Percentiles rank a stretch among this genome's conserved stretches.
These are phyloP conservation scores for Phytophthora quininea DNA, from an alignment of 352 stramenopile species.

Conservation along the genomic window DNA sequence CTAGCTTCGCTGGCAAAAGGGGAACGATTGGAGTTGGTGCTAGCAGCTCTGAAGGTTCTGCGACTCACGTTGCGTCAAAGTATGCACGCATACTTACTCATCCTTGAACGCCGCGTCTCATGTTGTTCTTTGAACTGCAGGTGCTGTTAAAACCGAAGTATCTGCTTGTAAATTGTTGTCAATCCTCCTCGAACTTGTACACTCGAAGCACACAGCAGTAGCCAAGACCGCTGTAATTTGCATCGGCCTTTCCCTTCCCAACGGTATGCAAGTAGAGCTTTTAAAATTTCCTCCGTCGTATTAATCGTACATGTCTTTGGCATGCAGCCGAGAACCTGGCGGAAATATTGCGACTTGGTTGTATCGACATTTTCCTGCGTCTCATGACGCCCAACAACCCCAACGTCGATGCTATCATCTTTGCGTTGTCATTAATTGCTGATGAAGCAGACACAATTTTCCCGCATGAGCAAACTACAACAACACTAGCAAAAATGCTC, in stretches of 20 bases:
- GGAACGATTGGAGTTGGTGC: slow-evolving; percentile 38
- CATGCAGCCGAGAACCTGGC: slow-evolving; percentile 57
- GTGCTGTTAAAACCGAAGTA: slow-evolving; percentile 44
- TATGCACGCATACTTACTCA: slow-evolving; percentile 16
- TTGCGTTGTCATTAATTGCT: slow-evolving; percentile 62
- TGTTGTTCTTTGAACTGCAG: slow-evolving; percentile 17
- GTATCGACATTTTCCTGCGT: slow-evolving; percentile 61
- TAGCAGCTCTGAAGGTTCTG: slow-evolving; percentile 60
- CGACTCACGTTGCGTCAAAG: slow-evolving; percentile 53
- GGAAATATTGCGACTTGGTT: slow-evolving; percentile 56
- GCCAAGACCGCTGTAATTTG: slow-evolving; percentile 58
- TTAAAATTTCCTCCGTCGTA: too few relatives aligned
- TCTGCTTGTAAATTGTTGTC: slow-evolving; percentile 39
- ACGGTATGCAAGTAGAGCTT: slow-evolving; percentile 34
- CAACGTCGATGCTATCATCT: slow-evolving; percentile 55
- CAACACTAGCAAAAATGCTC: slow-evolving; percentile 44
- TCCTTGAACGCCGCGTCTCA: not conserved
- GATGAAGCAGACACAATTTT: slow-evolving; percentile 62
- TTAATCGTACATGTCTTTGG: not conserved
- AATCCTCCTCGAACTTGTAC: slow-evolving; percentile 48
- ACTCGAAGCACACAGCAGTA: slow-evolving; percentile 43
- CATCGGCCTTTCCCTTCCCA: slow-evolving; percentile 61
- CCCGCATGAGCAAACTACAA: slow-evolving; percentile 46
- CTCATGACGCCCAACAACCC: slow-evolving; percentile 50
- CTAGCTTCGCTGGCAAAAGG: slow-evolving; percentile 41